Evolutionary conservation across 73 alveolate genomes (phyloP).

Genomic region (Blepharisma stoltei): DNA sequence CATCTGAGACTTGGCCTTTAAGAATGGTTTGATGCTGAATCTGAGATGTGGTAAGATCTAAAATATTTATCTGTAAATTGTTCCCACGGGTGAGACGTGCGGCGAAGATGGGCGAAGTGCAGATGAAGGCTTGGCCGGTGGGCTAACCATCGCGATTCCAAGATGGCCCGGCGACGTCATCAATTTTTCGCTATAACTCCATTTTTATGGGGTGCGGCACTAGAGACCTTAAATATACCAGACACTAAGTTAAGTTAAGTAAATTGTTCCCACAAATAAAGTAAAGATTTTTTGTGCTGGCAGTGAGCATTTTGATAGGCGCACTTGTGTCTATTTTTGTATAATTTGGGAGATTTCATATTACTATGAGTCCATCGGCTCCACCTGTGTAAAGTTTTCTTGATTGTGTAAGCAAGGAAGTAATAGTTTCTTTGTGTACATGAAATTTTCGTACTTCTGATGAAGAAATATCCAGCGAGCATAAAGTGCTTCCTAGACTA

Average conservation of each 20-base stretch:
- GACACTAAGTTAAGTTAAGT: no score
- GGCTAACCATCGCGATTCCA: no score
- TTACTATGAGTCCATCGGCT: background rate
- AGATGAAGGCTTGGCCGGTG: no score
- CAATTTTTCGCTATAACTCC: no score
- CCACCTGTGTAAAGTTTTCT: slow-evolving; percentile 4
- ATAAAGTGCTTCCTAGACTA: background rate
- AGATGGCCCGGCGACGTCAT: no score
- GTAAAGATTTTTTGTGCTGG: background rate
- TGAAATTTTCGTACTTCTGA: background rate
- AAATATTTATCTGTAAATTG: background rate
- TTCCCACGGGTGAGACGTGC: no score
- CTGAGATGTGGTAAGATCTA: background rate
- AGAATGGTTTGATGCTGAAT: background rate
- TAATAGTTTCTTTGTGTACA: background rate
- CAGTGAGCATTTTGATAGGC: background rate
- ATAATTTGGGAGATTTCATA: slow-evolving; percentile 8
- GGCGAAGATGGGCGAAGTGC: no score
- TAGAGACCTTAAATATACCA: no score
- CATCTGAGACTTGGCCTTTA: slow-evolving; percentile 21
- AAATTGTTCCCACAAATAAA: background rate
- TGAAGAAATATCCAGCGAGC: background rate
- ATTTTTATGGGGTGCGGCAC: no score
- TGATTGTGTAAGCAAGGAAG: background rate
- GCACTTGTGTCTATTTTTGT: background rate